Conservation (phyloP, 352 stramenopile species). For the Bremia lactucae region DNA sequence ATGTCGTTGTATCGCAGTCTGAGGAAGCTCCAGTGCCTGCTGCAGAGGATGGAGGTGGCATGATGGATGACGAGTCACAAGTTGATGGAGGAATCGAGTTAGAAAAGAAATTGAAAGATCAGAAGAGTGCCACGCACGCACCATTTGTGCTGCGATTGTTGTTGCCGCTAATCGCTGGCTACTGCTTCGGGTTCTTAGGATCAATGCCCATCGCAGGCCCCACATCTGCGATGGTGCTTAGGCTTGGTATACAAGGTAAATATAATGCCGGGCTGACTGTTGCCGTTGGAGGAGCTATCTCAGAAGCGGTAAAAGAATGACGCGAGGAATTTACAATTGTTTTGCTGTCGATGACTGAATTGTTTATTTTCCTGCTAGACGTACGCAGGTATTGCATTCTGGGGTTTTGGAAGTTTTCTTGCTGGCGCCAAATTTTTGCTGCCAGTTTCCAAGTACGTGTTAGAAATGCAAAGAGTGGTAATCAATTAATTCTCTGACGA, state of each 20-base stretch:
- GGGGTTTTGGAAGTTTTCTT: slow-evolving; percentile 84
- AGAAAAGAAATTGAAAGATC: not conserved
- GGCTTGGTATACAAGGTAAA: slow-evolving; percentile 81
- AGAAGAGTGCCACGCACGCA: slow-evolving; percentile 4
- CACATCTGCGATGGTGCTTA: slow-evolving; percentile 83
- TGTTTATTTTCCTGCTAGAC: slow-evolving; percentile 35
- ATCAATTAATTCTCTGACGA: slow-evolving; percentile 1
- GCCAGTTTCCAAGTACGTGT: slow-evolving; percentile 73
- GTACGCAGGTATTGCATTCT: slow-evolving; percentile 82
- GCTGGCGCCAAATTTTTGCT: slow-evolving; percentile 74
- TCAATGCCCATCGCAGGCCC: slow-evolving; percentile 76
- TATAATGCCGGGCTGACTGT: slow-evolving; percentile 73
- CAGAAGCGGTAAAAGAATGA: slow-evolving; percentile 52
- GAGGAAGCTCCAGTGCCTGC: slow-evolving; percentile 1
- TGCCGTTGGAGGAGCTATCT: slow-evolving; percentile 71
- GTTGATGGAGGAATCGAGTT: slow-evolving; percentile 1
- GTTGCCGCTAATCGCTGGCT: slow-evolving; percentile 64
- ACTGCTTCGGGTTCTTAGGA: slow-evolving; percentile 78
- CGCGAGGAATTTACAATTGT: not conserved
- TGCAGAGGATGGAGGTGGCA: slow-evolving; percentile 3
- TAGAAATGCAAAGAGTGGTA: not conserved
- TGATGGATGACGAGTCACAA: no score
- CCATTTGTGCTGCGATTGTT: slow-evolving; percentile 52
- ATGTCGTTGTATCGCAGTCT: slow-evolving; percentile 3
- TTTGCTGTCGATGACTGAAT: not conserved